Evolutionary conservation across 2,329 filamentous ascomycete genomes (phyloP), one percentile per base, ranked within the genome.

Genomic region (Onygenales sp.): DNA sequence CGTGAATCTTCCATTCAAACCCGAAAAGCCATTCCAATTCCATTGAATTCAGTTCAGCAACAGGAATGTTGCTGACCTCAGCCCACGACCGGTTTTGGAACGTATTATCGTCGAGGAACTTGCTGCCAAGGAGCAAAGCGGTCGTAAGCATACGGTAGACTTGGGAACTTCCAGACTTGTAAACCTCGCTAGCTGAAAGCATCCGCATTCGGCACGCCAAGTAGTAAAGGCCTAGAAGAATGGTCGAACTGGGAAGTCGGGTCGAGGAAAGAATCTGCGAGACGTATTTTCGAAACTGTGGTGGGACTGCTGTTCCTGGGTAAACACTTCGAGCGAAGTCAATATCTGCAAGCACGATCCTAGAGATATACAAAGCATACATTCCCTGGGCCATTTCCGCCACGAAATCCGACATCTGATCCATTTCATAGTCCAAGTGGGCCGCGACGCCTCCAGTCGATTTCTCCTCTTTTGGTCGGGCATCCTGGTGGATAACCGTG

Each of bases 1-100:
- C 86, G 66, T 95, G 93, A 52, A 96, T 82, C 59, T 84, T 80
- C 85, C 88, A 95, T 61, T 83, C 78, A 67, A 94, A 93, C 42
- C 85, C 84, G 52, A 82, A 78, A 42, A 96, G 79, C 91, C 91
- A 96, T 62, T 94, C 86, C 63, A 86, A 82, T 75, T 96, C 91
- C 68, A 95, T 80, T 56, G 79, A 77, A 73, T 95, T 95, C 61
- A 96, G 78, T 65, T 95, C 89, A 2, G 80, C 73, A 17, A 95
- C 89, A 34, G 85, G 78, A 60, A 96, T 95, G 57, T 88, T 88
- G 70, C 89, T 95, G 51, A 96, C 91, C 66, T 96, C 91, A 4
- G 91, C 88, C 91, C 91, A 96, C 1, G 91, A 95, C 52, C 88
- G 86, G 74, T 95, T 96, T 77, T 95, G 91, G 72, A 96, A 96